A percentile compares a stretch with the other conserved stretches of the same genome.
Conservation (phyloP, 2,329 filamentous ascomycete genomes). For the Sclerotinia borealis region DNA sequence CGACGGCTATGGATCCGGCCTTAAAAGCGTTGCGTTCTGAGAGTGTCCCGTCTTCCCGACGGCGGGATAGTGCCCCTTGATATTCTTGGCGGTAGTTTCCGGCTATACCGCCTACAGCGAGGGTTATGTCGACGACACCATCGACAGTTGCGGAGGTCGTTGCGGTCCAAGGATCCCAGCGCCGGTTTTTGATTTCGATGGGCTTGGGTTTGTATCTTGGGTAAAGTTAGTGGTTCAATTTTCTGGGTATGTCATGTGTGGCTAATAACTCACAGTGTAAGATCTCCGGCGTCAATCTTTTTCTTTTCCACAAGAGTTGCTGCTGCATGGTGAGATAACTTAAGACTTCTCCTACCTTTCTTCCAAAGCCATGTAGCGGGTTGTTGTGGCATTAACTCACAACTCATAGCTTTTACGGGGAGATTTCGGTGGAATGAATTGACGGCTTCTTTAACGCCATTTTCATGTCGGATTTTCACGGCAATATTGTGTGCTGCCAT, state of each 20-base stretch:
- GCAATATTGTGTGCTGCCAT: conserved; percentile 53
- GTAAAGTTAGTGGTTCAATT: neutral
- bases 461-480: conserved; percentile 49
- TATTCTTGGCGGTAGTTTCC: neutral
- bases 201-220: neutral
- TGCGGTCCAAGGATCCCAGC: neutral
- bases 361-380: conserved; percentile 44
- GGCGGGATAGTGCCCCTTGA: neutral
- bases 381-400: conserved; percentile 41
- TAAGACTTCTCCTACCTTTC: conserved; percentile 43
- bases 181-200: neutral
- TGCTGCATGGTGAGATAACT: conserved; percentile 57
- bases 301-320: conserved; percentile 53
- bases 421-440: conserved; percentile 47
- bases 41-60: neutral
- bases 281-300: conserved; percentile 13
- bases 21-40: neutral
- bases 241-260: neutral
- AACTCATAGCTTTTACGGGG: conserved; percentile 58
- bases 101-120: neutral
- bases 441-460: conserved; percentile 59
- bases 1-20: neutral
- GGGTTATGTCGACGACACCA: neutral
- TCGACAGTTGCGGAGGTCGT: neutral
- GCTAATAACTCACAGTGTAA: conserved; percentile 21